Evolutionary conservation across 2,329 filamentous ascomycete species (phyloP).

Genomic region (Curvularia lunata): DNA sequence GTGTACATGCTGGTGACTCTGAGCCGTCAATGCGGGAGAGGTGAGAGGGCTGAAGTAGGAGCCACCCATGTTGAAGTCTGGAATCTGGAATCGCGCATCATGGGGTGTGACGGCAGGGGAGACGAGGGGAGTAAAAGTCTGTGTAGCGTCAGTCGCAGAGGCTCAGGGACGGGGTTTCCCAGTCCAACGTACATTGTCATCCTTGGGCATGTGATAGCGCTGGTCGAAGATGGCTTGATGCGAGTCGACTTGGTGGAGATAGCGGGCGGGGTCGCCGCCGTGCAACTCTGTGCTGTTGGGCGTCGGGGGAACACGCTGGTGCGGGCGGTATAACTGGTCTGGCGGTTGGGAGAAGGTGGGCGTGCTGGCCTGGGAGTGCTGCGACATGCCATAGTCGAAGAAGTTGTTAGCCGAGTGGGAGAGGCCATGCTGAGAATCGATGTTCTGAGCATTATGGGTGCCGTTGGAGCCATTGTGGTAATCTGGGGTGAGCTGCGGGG

Average conservation of each 20-base stretch:
- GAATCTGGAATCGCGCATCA: slow-evolving; percentile 68
- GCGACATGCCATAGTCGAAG: slow-evolving; percentile 46
- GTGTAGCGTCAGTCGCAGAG: slow-evolving; percentile 53
- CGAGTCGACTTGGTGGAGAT: slow-evolving; percentile 61
- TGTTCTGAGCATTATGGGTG: slow-evolving; percentile 24
- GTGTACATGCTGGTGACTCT: slow-evolving; percentile 54
- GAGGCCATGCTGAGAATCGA: slow-evolving; percentile 19
- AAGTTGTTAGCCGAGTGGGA: slow-evolving; percentile 33
- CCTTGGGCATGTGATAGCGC: slow-evolving; percentile 69
- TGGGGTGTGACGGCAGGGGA: slow-evolving; percentile 85
- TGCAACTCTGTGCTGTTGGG: slow-evolving; percentile 82
- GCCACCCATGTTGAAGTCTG: slow-evolving; percentile 67
- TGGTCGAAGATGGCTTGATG: slow-evolving; percentile 70
- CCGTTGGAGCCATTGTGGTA: slow-evolving; percentile 30
- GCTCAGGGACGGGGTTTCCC: neutral
- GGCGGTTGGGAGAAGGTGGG: slow-evolving; percentile 51
- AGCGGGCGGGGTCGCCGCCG: slow-evolving; percentile 61
- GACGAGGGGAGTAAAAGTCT: slow-evolving; percentile 80
- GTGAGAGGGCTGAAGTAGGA: slow-evolving; percentile 85
- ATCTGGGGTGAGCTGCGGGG: slow-evolving; percentile 35
- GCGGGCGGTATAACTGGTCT: slow-evolving; percentile 55
- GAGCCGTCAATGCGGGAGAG: slow-evolving; percentile 78
- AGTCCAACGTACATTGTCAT: slow-evolving; percentile 65
- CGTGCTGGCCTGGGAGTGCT: slow-evolving; percentile 46
- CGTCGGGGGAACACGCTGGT: slow-evolving; percentile 74